Evolutionary conservation across 2,329 filamentous ascomycete species (phyloP), one percentile per base, ranked within the genome.

Genomic region (Thelonectria rubi): DNA sequence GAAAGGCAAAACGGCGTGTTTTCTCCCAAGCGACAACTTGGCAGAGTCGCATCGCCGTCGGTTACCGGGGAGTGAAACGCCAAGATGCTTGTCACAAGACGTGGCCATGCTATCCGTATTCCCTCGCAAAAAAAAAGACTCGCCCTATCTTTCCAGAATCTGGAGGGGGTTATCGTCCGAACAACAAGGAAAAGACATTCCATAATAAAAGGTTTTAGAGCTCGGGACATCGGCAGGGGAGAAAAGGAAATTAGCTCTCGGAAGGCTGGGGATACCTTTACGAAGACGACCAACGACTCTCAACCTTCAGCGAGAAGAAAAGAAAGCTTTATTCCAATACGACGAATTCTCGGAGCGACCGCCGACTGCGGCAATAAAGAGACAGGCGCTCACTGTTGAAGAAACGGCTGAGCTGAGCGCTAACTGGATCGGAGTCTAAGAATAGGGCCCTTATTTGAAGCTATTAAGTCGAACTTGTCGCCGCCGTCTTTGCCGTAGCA

Each of bases 401-500:
- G 7, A 30, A 46, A 17, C 24, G 18, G 17, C 42, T 46, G 42
- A 26, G 45, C 45, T 47, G 21, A 47, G 45, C 45, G 20, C 45
- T 47, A 47, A 30, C 12, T 26, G 3, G 12, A 17, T n/a, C 11
- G 15, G 45, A n/a, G 30, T 26, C 45, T 47, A 47, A 37, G 34
- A 37, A 37, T 37, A 37, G 34, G 34, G 34, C 34, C 34, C 34
- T 14, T 37, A 14, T 14, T 37, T 3, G 34, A 11, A 37, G 34
- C 34, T 37, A 37, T 37, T 37, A 37, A 37, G 34, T 14, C 34
- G 34, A 37, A 30, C 26, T 30, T 30, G 26, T 30, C 7, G 26
- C 26, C 26, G 26, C 26, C 26, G 26, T 30, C 20, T 47, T 47
- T 47, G 45, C 45, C 21, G 45, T 47, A 30, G 45, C 45, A 47